A percentile compares a stretch with the other conserved stretches of the same genome.
These are phyloP conservation scores for Dunaliella primolecta DNA, from an alignment of 139 green algal species.

Conservation along the genomic window DNA sequence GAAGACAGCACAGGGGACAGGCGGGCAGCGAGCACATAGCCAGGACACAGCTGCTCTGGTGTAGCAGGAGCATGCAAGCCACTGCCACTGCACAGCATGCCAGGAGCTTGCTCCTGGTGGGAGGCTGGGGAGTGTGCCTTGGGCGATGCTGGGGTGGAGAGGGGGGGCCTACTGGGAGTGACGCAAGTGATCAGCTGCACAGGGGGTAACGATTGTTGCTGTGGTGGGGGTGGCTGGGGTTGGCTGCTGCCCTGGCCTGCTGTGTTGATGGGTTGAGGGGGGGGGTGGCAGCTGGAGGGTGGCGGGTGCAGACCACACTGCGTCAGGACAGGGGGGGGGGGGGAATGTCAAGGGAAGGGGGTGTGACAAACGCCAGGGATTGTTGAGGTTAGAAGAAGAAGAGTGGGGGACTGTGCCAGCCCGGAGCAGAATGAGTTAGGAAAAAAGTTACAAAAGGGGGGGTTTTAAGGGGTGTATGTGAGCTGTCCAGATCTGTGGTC, in stretches of 20 bases:
- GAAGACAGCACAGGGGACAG: neutral
- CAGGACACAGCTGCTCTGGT: neutral
- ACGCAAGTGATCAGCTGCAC: neutral
- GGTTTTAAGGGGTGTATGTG: no score
- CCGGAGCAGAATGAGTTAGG: no score
- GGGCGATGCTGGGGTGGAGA: neutral
- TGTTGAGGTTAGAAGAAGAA: no score
- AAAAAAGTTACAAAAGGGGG: no score
- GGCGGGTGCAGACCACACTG: no score
- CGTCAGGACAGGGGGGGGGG: no score
- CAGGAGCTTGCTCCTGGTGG: neutral
- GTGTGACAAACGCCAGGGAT: no score
- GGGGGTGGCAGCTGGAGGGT: neutral
- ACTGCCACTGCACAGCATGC: neutral
- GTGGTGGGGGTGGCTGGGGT: no score
- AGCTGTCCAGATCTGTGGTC: no score
- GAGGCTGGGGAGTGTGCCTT: neutral
- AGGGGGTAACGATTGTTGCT: neutral
- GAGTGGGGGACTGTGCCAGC: no score
- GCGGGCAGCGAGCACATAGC: constrained; percentile 14
- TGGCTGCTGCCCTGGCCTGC: neutral
- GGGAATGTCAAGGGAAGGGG: no score
- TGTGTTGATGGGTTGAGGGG: neutral
- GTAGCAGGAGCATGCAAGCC: neutral
- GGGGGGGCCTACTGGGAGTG: neutral